phyloP scores from a whole-genome alignment of 2,329 filamentous ascomycete species.

The Xylariaceae sp. region DNA sequence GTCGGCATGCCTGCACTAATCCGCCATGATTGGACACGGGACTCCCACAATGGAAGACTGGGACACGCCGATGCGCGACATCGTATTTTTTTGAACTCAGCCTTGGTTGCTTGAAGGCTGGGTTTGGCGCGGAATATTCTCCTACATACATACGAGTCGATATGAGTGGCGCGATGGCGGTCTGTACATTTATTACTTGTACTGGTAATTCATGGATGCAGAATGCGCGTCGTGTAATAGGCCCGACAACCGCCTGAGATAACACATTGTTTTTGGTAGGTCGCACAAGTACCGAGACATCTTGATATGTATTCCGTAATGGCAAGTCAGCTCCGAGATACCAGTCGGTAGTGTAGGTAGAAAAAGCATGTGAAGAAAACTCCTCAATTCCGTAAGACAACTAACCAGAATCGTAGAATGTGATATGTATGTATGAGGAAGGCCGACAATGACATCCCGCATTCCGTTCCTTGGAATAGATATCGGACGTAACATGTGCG shows the following conservation, averaged over 20 bases:
- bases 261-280: not conserved
- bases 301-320: not conserved
- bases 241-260: not conserved
- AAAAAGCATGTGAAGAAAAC: no score
- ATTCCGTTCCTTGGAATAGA: not conserved
- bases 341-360: no score
- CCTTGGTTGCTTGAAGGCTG: constrained; percentile 2
- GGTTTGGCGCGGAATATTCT: not conserved
- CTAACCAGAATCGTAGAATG: not conserved
- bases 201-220: not conserved
- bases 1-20: constrained; percentile 1
- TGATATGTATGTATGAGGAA: not conserved
- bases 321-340: no score
- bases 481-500: no score
- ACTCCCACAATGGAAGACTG: constrained; percentile 10
- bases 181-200: not conserved
- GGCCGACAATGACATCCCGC: not conserved
- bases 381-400: not conserved
- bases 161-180: not conserved
- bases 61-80: constrained; percentile 4
- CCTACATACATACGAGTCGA: no score
- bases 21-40: constrained; percentile 21
- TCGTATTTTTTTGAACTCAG: not conserved
- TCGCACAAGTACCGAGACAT: not conserved
- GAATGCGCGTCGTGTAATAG: not conserved